Base-by-base conservation (phyloP, 306 rosid genomes). In the Casuarina glauca region DNA sequence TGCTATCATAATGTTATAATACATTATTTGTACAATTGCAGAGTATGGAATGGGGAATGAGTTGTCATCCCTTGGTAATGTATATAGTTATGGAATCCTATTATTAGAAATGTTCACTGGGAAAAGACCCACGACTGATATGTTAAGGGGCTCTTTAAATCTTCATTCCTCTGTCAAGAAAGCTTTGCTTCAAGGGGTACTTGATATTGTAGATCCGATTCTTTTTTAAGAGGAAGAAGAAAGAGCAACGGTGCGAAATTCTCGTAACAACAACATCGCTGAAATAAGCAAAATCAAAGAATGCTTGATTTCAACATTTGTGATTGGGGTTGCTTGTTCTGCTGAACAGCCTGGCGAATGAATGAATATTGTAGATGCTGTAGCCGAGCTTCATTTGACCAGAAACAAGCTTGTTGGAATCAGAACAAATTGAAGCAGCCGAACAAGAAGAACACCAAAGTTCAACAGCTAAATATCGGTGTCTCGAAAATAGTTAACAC, bases 221-320 rank as follows among this genome's bases (percentile, higher is more conserved):
- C 32, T 55, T 19, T 55, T 55, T 8, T 12, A 7, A 1, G 62
- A 55, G n/a, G 6, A 0, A 53, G 26, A n/a, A 53, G 26, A 53
- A 6, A 8, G 5, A 9, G 17, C 9, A 53, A 4, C 0, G 0
- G 2, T 9, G 58, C 6, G 17, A 2, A 5, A 16, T 5, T 1
- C 3, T 17, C 3, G 0, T 5, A 17, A n/a, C 2, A 54, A 4
- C 9, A 17, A 0, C 1, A 57, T 2, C 8, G 20, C 13, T 1
- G 9, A 4, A 55, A 55, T 35, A 57, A 57, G 7, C 35, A 7
- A 7, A 57, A 57, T 57, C 5, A 2, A 57, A 4, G 35, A 57
- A 10, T 57, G 12, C 13, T 57, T 57, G 63, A 20, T 57, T 57
- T 20, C 20, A 3, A 57, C 8, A 5, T 19, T 57, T 57, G 36